phyloP scores from a whole-genome alignment of 306 rosid species.

The Nissolia schottii region DNA sequence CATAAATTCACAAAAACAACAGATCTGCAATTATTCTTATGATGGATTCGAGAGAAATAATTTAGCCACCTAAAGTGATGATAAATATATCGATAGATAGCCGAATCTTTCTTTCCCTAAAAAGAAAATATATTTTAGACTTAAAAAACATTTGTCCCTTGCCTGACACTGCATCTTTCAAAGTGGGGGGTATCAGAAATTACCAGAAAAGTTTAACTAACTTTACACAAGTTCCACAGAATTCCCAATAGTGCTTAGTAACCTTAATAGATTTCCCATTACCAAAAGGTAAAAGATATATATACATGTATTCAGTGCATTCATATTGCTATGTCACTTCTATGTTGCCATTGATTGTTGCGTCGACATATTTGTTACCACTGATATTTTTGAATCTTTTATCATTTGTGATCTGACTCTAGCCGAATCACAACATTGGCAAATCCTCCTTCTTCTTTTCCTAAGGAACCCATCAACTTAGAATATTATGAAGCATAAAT shows the following conservation, averaged over 20 bases:
- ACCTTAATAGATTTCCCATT: slow-evolving; percentile 22
- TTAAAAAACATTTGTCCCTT: slow-evolving; percentile 7
- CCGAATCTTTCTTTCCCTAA: slow-evolving; percentile 30
- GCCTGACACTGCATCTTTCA: slow-evolving; percentile 42
- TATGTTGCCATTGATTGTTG: slow-evolving; percentile 1
- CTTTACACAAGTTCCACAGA: slow-evolving; percentile 19
- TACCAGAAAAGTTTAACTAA: slow-evolving; percentile 29
- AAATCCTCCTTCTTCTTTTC: neutral
- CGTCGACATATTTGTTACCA: neutral
- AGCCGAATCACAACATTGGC: neutral
- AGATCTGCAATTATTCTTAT: slow-evolving; percentile 44
- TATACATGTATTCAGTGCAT: neutral
- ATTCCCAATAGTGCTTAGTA: slow-evolving; percentile 9
- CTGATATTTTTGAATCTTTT: neutral
- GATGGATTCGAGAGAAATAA: slow-evolving; percentile 36
- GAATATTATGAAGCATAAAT: too few species aligned
- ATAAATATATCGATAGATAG: slow-evolving; percentile 12
- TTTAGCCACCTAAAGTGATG: slow-evolving; percentile 27
- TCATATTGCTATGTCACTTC: neutral
- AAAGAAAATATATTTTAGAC: slow-evolving; percentile 19
- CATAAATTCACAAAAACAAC: slow-evolving; percentile 31
- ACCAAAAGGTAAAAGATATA: slow-evolving; percentile 16
- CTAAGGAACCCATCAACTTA: too few species aligned
- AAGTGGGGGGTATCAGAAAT: slow-evolving; percentile 43
- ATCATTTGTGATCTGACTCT: neutral